phyloP scores from a whole-genome alignment of 371 early-diverging fungal species.

The Mucor saturninus region DNA sequence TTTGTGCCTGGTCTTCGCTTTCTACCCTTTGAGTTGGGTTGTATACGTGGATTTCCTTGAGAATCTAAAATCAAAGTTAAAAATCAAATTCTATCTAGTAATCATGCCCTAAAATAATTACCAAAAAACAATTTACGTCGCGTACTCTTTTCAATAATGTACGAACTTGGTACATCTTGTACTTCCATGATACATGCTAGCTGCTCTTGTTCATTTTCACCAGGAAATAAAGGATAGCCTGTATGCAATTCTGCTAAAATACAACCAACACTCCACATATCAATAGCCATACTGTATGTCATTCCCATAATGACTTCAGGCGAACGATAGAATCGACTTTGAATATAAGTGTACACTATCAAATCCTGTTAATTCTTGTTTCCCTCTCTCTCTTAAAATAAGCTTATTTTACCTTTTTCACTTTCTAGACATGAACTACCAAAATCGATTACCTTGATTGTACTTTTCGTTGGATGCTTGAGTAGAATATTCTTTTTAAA shows the following conservation, averaged over 20 bases:
- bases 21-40: conserved; percentile 86
- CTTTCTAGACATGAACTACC: conserved; percentile 83
- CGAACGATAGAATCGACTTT: conserved; percentile 94
- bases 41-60: conserved; percentile 67
- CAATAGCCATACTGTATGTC: conserved; percentile 86
- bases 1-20: conserved; percentile 79
- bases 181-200: conserved; percentile 92
- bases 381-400: too few species aligned
- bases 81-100: too few species aligned
- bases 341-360: conserved; percentile 92
- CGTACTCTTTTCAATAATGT: conserved; percentile 75
- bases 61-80: conserved; percentile 51
- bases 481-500: conserved; percentile 64
- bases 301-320: conserved; percentile 94
- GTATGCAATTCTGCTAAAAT: conserved; percentile 94
- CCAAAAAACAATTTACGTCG: conserved; percentile 88
- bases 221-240: conserved; percentile 91
- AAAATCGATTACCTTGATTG: conserved; percentile 94
- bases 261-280: conserved; percentile 99
- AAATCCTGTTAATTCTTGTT: neutral
- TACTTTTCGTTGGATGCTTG: conserved; percentile 54
- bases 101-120: conserved; percentile 29
- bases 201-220: conserved; percentile 95
- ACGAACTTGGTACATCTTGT: conserved; percentile 76
- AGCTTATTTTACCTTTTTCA: conserved; percentile 46